Percentiles rank a stretch among this genome's conserved stretches.
These are phyloP conservation scores for Chlamydomonas reinhardtii DNA, from an alignment of 163 green algal species.

Conservation along the genomic window DNA sequence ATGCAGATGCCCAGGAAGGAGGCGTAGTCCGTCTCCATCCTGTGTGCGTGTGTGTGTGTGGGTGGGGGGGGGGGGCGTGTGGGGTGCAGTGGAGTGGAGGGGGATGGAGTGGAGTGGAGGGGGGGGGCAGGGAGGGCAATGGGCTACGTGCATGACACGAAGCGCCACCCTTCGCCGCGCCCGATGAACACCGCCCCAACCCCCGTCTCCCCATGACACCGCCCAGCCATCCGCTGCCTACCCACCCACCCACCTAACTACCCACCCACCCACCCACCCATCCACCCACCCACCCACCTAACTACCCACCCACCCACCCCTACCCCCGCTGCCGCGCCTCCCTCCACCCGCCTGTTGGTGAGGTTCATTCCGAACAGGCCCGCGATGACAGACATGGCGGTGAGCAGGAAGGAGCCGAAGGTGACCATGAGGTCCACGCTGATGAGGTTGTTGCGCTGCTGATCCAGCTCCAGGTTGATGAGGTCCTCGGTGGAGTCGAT, in stretches of 20 bases:
- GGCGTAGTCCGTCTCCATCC: slow-evolving; percentile 11
- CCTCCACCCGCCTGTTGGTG: slow-evolving; percentile 14
- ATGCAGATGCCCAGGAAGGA: slow-evolving; percentile 46
- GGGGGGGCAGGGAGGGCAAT: no score
- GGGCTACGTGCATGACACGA: no score
- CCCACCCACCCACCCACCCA: no score
- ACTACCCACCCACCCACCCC: neutral
- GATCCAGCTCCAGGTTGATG: slow-evolving; percentile 75
- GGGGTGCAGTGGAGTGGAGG: neutral
- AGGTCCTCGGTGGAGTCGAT: slow-evolving; percentile 74
- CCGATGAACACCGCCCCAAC: no score
- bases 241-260: no score
- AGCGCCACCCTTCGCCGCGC: no score
- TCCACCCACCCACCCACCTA: neutral
- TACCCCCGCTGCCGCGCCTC: neutral
- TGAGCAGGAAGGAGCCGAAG: slow-evolving; percentile 52
- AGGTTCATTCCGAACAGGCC: slow-evolving; percentile 53
- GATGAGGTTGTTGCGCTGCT: slow-evolving; percentile 83
- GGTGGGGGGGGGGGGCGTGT: neutral
- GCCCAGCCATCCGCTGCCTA: no score
- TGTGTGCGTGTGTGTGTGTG: neutral
- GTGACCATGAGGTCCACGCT: slow-evolving; percentile 48
- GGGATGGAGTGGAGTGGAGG: no score
- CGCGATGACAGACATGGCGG: slow-evolving; percentile 44
- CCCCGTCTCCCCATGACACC: no score